phyloP scores from a whole-genome alignment of 768 basidiomycete species.

The Russula sp. region DNA sequence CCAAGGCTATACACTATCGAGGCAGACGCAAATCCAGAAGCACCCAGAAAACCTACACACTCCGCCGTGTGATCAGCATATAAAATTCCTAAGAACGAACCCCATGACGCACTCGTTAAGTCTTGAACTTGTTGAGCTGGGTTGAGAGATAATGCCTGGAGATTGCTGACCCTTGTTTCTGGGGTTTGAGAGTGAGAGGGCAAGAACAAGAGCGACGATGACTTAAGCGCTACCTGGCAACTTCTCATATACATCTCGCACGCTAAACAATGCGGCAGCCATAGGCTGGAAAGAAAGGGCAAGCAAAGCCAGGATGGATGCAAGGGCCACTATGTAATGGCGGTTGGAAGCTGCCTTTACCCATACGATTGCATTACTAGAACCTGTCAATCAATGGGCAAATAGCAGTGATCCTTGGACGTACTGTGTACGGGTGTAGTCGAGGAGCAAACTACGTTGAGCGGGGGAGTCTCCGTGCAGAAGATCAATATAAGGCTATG shows the following conservation, averaged over 20 bases:
- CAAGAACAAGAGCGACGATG: neutral
- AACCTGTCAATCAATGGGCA: no score
- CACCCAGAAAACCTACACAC: slow-evolving; percentile 42
- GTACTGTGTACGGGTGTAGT: no score
- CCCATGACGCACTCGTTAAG: slow-evolving; percentile 35
- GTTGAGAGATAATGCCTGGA: slow-evolving; percentile 38
- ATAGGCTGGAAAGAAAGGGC: slow-evolving; percentile 45
- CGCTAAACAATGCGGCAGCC: slow-evolving; percentile 42
- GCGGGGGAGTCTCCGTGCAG: no score
- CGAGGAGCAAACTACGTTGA: no score
- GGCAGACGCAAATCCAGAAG: slow-evolving; percentile 37
- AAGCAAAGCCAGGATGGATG: slow-evolving; percentile 42
- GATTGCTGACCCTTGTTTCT: slow-evolving; percentile 24
- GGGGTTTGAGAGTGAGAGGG: neutral
- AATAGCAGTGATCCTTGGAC: no score
- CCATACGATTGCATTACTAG: no score
- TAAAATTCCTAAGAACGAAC: neutral
- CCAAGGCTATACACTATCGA: no score
- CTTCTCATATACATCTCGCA: slow-evolving; percentile 39
- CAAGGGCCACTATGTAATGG: slow-evolving; percentile 44
- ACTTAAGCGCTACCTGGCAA: slow-evolving; percentile 31
- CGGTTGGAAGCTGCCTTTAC: slow-evolving; percentile 37
- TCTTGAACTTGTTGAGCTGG: slow-evolving; percentile 29
- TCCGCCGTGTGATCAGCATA: neutral
- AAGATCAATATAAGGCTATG: no score